Percentiles rank a stretch among this genome's conserved stretches.
Evolutionary conservation across 345 rosid species (phyloP).

Genomic region (Turritis glabra): DNA sequence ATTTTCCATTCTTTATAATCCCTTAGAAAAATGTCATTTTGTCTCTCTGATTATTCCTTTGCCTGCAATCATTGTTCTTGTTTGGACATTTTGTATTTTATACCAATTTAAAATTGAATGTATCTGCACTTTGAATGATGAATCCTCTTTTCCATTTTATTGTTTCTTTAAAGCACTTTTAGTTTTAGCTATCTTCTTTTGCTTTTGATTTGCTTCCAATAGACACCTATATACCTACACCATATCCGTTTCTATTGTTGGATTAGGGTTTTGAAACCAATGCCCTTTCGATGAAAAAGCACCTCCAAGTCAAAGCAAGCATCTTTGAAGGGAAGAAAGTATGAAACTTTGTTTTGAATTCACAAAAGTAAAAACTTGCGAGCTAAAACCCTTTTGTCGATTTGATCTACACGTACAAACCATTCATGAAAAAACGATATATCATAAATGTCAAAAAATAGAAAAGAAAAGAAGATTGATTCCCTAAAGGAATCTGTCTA

Average conservation of each 20-base stretch:
- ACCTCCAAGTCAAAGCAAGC: constrained; percentile 33
- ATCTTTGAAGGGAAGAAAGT: constrained; percentile 28
- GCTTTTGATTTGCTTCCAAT: constrained; percentile 25
- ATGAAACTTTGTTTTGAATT: constrained; percentile 34
- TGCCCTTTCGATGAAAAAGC: constrained; percentile 23
- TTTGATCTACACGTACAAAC: constrained; percentile 37
- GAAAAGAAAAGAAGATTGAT: constrained; percentile 11
- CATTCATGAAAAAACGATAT: constrained; percentile 10
- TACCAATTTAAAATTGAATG: constrained; percentile 7
- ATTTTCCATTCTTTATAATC: constrained; percentile 27
- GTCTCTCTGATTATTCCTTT: constrained; percentile 39
- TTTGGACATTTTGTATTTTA: constrained; percentile 34
- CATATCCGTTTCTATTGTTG: constrained; percentile 9
- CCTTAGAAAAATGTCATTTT: constrained; percentile 12
- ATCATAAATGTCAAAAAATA: not conserved
- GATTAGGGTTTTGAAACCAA: constrained; percentile 26
- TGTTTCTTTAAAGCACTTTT: constrained; percentile 15
- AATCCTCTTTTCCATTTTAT: constrained; percentile 22
- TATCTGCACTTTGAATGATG: constrained; percentile 30
- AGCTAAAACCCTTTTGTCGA: constrained; percentile 23
- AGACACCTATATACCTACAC: constrained; percentile 26
- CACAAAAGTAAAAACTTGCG: constrained; percentile 24
- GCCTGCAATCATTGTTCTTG: constrained; percentile 41
- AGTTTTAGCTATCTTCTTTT: constrained; percentile 13
- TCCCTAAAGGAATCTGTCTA: constrained; percentile 15